Conservation (phyloP, 225 moss, liverwort and hornwort genomes). For the Straminergon stramineum region DNA sequence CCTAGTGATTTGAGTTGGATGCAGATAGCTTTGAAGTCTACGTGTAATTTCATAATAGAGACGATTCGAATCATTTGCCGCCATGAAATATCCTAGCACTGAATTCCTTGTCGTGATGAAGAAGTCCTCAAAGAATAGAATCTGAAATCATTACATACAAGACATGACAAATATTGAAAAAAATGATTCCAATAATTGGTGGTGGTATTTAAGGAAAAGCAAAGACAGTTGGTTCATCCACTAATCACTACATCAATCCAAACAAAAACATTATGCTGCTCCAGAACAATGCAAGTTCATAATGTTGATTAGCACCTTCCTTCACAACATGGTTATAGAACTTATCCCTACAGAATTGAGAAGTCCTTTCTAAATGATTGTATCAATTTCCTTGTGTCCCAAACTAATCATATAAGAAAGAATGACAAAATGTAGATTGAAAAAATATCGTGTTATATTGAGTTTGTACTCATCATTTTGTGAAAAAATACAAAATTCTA, state of each 20-base stretch:
- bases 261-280: too few species aligned
- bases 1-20: rapidly evolving
- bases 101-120: not conserved
- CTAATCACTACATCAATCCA: not conserved
- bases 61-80: rapidly evolving
- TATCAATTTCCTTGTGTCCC: not conserved
- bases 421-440: not conserved
- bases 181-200: not conserved
- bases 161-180: not conserved
- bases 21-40: not conserved
- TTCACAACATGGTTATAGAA: not conserved
- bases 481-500: rapidly evolving
- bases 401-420: rapidly evolving
- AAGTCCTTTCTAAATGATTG: not conserved
- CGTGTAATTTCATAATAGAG: rapidly evolving
- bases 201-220: too few species aligned
- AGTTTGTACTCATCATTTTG: not conserved
- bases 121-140: not conserved
- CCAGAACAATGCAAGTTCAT: not conserved
- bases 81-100: not conserved
- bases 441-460: not conserved
- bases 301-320: not conserved
- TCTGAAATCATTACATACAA: not conserved
- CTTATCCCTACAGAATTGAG: rapidly evolving
- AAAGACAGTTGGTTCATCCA: not conserved